A percentile compares a stretch with the other conserved stretches of the same genome.
These are phyloP conservation scores for Mucor irregularis DNA, from an alignment of 371 early-diverging fungal genomes.

Conservation along the genomic window DNA sequence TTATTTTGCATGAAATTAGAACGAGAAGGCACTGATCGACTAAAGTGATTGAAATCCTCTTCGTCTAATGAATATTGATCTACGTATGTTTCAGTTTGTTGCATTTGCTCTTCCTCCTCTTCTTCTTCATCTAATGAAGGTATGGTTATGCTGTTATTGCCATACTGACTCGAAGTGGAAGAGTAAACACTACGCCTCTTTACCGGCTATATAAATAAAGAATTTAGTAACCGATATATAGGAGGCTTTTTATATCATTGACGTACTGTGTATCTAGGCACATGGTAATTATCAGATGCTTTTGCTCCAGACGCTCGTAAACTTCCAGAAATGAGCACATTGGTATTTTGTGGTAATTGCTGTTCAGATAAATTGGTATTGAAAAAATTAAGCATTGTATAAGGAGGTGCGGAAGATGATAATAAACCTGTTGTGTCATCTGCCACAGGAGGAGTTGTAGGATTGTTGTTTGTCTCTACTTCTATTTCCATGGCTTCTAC, in stretches of 20 bases:
- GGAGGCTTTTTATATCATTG: not conserved
- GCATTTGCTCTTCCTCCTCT: not conserved
- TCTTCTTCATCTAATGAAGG: constrained; percentile 14
- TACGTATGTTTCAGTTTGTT: not conserved
- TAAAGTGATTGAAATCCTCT: constrained; percentile 4
- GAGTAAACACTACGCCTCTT: constrained; percentile 11
- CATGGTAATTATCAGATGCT: not conserved
- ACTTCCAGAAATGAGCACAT: constrained; percentile 3
- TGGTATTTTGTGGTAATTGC: constrained; percentile 2
- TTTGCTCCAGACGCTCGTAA: not conserved
- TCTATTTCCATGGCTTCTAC: constrained; percentile 11
- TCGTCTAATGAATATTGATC: constrained; percentile 6
- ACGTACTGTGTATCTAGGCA: constrained; percentile 9
- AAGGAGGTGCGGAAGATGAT: constrained; percentile 38
- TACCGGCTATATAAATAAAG: constrained; percentile 10
- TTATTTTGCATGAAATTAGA: constrained; percentile 16
- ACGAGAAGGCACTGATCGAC: constrained; percentile 16
- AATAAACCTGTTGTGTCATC: constrained; percentile 26
- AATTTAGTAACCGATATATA: not conserved
- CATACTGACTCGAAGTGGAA: not conserved
- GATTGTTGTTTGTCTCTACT: not conserved
- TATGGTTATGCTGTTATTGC: constrained; percentile 16
- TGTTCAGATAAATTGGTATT: not conserved
- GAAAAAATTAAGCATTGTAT: constrained; percentile 20
- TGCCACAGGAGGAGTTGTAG: constrained; percentile 22